These are phyloP conservation scores for Haplosporangium sp. DNA, from an alignment of 371 early-diverging fungal genomes.

Conservation along the genomic window DNA sequence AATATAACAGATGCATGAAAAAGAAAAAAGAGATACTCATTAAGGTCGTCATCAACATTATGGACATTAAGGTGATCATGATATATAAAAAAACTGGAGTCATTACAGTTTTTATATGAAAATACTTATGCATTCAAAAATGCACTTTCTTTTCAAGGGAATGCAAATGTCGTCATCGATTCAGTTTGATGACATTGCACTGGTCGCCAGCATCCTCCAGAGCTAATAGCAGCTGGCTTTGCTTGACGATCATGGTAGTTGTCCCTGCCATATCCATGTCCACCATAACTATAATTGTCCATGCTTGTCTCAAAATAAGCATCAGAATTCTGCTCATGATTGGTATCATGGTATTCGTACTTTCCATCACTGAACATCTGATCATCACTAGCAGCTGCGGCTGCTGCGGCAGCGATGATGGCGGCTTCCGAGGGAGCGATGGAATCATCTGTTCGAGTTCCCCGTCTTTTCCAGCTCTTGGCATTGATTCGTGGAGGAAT, in stretches of 20 bases:
- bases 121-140: neutral
- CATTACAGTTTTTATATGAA: too few relatives aligned
- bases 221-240: neutral
- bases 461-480: constrained; percentile 22
- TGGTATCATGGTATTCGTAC: neutral
- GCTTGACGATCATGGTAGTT: constrained; percentile 6
- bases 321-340: constrained; percentile 1
- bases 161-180: constrained; percentile 16
- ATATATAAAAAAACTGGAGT: neutral
- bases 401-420: constrained; percentile 1
- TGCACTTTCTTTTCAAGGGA: neutral
- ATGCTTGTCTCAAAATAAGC: constrained; percentile 17
- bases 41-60: neutral
- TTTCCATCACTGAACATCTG: neutral
- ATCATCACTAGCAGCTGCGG: neutral
- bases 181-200: constrained; percentile 7
- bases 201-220: constrained; percentile 18
- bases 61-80: neutral
- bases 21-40: neutral
- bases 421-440: constrained; percentile 1
- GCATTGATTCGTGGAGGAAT: constrained; percentile 22
- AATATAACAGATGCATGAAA: neutral
- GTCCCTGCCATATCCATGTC: neutral
- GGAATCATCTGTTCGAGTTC: neutral
- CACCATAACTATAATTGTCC: constrained; percentile 5